Percentiles rank a stretch among this genome's conserved stretches.
Conservation (phyloP, 257 asterid genomes). For the Plantago ovata region DNA sequence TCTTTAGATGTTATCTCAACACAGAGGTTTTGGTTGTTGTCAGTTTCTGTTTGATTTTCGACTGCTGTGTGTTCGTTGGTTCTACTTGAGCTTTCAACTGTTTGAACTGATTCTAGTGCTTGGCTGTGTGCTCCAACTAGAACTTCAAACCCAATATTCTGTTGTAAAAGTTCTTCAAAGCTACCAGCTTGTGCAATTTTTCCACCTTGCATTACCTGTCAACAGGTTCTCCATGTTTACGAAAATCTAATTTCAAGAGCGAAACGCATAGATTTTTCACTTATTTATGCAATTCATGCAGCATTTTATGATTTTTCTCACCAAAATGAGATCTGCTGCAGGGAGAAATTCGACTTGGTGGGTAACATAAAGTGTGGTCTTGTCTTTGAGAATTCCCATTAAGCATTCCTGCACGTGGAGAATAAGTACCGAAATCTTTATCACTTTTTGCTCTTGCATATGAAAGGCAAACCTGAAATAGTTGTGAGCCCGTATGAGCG, state of each 20-base stretch:
- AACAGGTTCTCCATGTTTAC: background rate
- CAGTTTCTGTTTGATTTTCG: slow-evolving; percentile 56
- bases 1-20: slow-evolving; percentile 67
- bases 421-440: background rate
- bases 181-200: slow-evolving; percentile 77
- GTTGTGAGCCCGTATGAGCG: slow-evolving; percentile 28
- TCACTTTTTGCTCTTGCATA: background rate
- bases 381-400: slow-evolving; percentile 82
- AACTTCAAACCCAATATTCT: slow-evolving; percentile 77
- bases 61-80: slow-evolving; percentile 42
- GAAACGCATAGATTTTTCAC: background rate
- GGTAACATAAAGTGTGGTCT: slow-evolving; percentile 83
- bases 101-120: slow-evolving; percentile 69
- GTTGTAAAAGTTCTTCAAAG: slow-evolving; percentile 66
- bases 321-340: slow-evolving; percentile 90
- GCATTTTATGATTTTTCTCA: slow-evolving; percentile 12
- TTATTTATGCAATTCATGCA: no score
- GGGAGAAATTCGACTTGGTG: slow-evolving; percentile 96
- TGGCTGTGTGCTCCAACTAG: slow-evolving; percentile 92
- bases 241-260: background rate
- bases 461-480: slow-evolving; percentile 42
- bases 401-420: slow-evolving; percentile 74
- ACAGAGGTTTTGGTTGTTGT: slow-evolving; percentile 64
- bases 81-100: slow-evolving; percentile 58
- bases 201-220: slow-evolving; percentile 88